A percentile compares a stretch with the other conserved stretches of the same genome.
Evolutionary conservation across 2,329 filamentous ascomycete species (phyloP).

Genomic region (Raffaelea albimanens): DNA sequence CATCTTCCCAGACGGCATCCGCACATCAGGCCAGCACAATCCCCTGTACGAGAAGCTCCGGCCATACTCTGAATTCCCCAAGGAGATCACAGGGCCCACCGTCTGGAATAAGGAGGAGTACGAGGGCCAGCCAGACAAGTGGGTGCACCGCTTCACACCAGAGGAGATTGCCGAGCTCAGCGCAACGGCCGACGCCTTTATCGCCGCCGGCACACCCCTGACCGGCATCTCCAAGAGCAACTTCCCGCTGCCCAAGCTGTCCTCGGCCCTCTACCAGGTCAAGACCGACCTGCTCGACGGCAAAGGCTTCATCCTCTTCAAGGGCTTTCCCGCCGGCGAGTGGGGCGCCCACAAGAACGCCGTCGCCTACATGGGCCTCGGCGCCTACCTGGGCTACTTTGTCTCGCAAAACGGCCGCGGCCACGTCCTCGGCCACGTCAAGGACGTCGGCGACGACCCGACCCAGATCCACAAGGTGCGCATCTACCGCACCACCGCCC

Average conservation of each 20-base stretch:
- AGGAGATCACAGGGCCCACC: conserved; percentile 60
- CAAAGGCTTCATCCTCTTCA: conserved; percentile 86
- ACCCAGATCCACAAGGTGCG: conserved; percentile 76
- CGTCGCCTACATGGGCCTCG: conserved; percentile 83
- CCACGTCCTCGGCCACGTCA: conserved; percentile 81
- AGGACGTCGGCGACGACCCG: conserved; percentile 76
- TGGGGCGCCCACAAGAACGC: conserved; percentile 77
- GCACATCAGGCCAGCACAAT: conserved; percentile 59
- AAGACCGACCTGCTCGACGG: conserved; percentile 53
- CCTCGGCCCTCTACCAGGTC: conserved; percentile 23
- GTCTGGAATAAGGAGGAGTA: conserved; percentile 64
- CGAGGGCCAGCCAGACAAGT: conserved; percentile 51
- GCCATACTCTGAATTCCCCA: conserved; percentile 62
- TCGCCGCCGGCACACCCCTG: conserved; percentile 53
- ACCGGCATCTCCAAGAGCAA: conserved; percentile 52
- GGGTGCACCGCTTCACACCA: conserved; percentile 61
- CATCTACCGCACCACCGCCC: conserved; percentile 81
- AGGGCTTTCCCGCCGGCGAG: conserved; percentile 64
- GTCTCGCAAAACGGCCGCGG: conserved; percentile 77
- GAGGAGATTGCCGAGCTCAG: conserved; percentile 61
- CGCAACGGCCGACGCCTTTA: conserved; percentile 57
- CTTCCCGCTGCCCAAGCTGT: conserved; percentile 33
- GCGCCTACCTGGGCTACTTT: conserved; percentile 79
- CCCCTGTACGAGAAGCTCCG: conserved; percentile 57
- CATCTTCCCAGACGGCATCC: conserved; percentile 38